phyloP scores from a whole-genome alignment of 2,329 filamentous ascomycete genomes.

The Calonectria pseudoreteaudii region DNA sequence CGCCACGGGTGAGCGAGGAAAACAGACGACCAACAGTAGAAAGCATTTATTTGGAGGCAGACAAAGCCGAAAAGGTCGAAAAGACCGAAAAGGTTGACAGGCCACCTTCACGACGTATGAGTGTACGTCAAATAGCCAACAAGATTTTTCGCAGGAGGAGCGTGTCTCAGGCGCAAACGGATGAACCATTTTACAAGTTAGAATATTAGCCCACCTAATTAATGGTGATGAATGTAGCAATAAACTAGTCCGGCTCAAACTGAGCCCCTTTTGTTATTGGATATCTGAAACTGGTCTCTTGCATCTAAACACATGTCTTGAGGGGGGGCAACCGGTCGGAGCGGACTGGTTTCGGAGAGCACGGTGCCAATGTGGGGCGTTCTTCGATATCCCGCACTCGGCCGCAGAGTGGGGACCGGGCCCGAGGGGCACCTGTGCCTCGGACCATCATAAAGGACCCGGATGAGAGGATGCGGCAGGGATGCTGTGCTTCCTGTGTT shows the following conservation, averaged over 20 bases:
- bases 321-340: not conserved
- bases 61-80: conserved; percentile 34
- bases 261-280: conserved; percentile 12
- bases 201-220: conserved; percentile 38
- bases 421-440: not conserved
- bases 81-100: conserved; percentile 30
- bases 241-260: conserved; percentile 30
- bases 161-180: conserved; percentile 41
- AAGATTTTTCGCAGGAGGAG: conserved; percentile 45
- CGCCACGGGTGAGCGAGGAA: conserved; percentile 40
- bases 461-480: not conserved
- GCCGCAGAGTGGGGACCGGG: conserved; percentile 20
- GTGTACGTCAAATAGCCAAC: conserved; percentile 43
- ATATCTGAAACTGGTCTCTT: conserved; percentile 18
- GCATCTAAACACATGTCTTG: conserved; percentile 1
- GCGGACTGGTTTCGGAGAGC: conserved; percentile 8
- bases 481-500: not conserved
- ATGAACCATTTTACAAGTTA: conserved; percentile 41
- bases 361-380: not conserved
- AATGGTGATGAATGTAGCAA: conserved; percentile 32
- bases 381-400: not conserved
- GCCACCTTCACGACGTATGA: conserved; percentile 41
- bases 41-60: conserved; percentile 32
- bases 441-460: not conserved
- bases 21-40: conserved; percentile 36